Evolutionary conservation across 139 green algal species (phyloP), one percentile per base, ranked within the genome.

Genomic region (Coelastrella sp.): DNA sequence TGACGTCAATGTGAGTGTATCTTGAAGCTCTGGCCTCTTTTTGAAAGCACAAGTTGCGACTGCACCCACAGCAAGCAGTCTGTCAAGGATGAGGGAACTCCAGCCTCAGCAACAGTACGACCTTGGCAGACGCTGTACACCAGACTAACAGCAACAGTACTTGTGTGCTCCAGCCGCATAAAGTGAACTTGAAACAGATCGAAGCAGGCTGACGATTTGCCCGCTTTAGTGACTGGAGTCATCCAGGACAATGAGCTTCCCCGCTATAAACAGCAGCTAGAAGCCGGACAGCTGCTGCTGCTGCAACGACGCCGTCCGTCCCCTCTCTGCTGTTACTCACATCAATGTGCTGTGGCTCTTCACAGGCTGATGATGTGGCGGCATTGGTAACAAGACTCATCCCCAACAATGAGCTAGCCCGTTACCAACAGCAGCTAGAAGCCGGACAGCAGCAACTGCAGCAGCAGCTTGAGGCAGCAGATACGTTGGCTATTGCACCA

Each of bases 1-100:
- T 17, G 80, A 86, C n/a, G 80, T 86, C 59, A 58, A 86, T 60
- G 80, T 86, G 60, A 86, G 80, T 74, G 5, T 6, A n/a, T 76
- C 1, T 32, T 76, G 1, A n/a, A 32, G 17, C 68, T 22, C 68
- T 16, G 6, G 14, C n/a, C n/a, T n/a, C n/a, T n/a, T n/a, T n/a
- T n/a, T n/a, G n/a, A n/a, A n/a, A n/a, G n/a, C n/a, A n/a, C n/a
- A n/a, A n/a, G n/a, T n/a, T n/a, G n/a, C n/a, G n/a, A n/a, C n/a
- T n/a, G n/a, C n/a, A n/a, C n/a, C n/a, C n/a, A n/a, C n/a, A n/a
- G n/a, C n/a, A n/a, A n/a, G n/a, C n/a, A n/a, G n/a, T n/a, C n/a
- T n/a, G n/a, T n/a, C n/a, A n/a, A n/a, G n/a, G n/a, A n/a, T n/a
- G n/a, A n/a, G n/a, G n/a, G 61, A 68, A 68, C 61, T 68, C 7